Base-by-base conservation (phyloP, 495 filamentous ascomycete genomes). In the Daldinia childiae region DNA sequence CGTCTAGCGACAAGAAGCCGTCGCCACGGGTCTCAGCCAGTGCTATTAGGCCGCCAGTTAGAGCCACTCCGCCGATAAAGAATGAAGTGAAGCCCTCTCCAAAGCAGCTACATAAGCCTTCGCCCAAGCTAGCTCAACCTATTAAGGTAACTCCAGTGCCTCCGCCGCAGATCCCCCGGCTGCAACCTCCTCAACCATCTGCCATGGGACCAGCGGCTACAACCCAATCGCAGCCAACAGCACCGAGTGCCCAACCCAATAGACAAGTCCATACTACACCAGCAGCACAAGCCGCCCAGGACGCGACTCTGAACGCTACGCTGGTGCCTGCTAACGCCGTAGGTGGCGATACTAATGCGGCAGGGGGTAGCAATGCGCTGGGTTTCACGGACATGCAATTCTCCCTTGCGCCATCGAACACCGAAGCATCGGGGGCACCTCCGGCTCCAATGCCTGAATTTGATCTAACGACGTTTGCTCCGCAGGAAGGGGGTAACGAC, bases 311-410 rank as follows among this genome's bases (percentile, higher is more conserved):
- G 26, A 58, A 51, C 57, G 36, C 74, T 50, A 63, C 59, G 67
- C 39, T 69, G 61, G 34, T 74, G 62, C 57, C 63, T 62, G 45
- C 59, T 45, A 69, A 61, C 62, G n/a, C 54, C 7, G 32, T 29
- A 29, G 64, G 51, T 51, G 51, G 51, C 38, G 62, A 65, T 26
- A 24, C 56, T 34, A 56, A 50, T 14, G 12, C 50, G 11, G 38
- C 56, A 24, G 71, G 50, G 21, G 70, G 69, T 36, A 54, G 58
- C 32, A 71, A 66, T 11, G 36, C 64, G 1, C 71, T 65, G 1
- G 66, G 76, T 43, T 85, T 83, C 64, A 82, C 83, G 8, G 76
- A 83, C 63, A 82, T 82, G 80, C 77, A 77, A 12, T 84, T 84
- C 62, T 79, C 82, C 0, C 72, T 84, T 6, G 82, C 80, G 3